phyloP scores from a whole-genome alignment of 169 alveolate genomes.

The Plasmodium knowlesi region DNA sequence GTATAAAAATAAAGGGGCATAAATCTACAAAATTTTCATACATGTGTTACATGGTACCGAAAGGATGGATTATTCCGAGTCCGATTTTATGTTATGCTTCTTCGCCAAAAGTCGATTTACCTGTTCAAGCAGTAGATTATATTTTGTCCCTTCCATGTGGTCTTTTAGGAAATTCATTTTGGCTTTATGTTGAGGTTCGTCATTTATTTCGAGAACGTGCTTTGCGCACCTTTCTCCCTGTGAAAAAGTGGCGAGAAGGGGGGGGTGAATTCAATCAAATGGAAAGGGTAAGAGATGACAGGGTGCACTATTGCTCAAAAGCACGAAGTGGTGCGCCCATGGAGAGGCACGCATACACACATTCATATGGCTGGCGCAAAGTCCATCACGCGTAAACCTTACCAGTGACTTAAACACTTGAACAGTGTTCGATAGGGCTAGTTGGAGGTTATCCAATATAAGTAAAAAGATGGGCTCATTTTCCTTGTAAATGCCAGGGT shows the following conservation, averaged over 20 bases:
- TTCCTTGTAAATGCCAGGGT: constrained; percentile 33
- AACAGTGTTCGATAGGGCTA: constrained; percentile 5
- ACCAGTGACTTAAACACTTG: constrained; percentile 67
- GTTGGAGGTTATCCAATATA: constrained; percentile 13
- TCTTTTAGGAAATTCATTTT: constrained; percentile 39
- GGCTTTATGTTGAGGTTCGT: constrained; percentile 21
- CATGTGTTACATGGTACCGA: background rate
- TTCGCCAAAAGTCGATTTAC: constrained; percentile 29
- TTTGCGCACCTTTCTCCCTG: constrained; percentile 61
- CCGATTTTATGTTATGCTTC: constrained; percentile 28
- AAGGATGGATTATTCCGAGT: constrained; percentile 16
- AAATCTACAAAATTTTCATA: background rate
- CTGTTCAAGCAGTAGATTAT: constrained; percentile 14
- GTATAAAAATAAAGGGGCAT: background rate
- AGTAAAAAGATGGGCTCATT: constrained; percentile 14
- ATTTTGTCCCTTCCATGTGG: constrained; percentile 44
- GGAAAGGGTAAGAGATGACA: background rate
- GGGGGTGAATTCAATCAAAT: background rate
- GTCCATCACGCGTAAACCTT: background rate
- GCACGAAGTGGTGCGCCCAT: background rate
- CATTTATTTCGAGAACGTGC: constrained; percentile 15
- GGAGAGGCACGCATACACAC: background rate
- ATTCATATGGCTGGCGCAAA: background rate
- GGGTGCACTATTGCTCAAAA: background rate
- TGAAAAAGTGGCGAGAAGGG: background rate